A percentile compares a stretch with the other conserved stretches of the same genome.
Conservation (phyloP, 1,139 yeast species). For the Blastobotrys petasosporus region DNA sequence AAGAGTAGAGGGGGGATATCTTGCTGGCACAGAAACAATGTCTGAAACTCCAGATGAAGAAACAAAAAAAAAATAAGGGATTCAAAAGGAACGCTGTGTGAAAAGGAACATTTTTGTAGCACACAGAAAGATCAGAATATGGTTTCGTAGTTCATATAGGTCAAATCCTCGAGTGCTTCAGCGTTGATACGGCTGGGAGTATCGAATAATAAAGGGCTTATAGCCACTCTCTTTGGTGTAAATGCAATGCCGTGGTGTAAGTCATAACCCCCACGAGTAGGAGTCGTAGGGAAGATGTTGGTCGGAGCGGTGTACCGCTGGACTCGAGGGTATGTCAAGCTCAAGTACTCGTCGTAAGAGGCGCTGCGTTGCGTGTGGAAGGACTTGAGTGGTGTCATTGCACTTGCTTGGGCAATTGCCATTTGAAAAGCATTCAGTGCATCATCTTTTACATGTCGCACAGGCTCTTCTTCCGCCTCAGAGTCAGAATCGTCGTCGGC, state of each 20-base stretch:
- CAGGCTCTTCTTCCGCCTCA: slow-evolving; percentile 1
- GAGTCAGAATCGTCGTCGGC: slow-evolving; percentile 1
- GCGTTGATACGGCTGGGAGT: slow-evolving; percentile 10
- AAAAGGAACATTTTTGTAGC: not conserved
- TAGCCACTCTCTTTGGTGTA: slow-evolving; percentile 1
- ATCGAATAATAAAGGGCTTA: slow-evolving; percentile 5
- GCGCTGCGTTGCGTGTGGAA: not conserved
- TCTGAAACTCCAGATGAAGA: not conserved
- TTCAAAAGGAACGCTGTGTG: not conserved
- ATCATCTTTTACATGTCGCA: slow-evolving; percentile 4
- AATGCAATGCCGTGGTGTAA: not conserved
- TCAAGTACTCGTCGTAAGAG: not conserved
- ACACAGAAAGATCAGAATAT: slow-evolving; percentile 7
- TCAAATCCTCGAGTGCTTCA: slow-evolving; percentile 9
- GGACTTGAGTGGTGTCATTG: not conserved
- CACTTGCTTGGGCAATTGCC: slow-evolving; percentile 2
- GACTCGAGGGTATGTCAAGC: not conserved
- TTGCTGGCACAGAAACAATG: not conserved
- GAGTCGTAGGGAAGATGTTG: not conserved
- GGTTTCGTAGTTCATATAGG: slow-evolving; percentile 2
- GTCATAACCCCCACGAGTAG: not conserved
- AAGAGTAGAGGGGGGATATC: no score
- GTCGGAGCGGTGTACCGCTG: no score
- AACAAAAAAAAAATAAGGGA: not conserved
- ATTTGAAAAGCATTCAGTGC: slow-evolving; percentile 13